Conservation (phyloP, 2,329 filamentous ascomycete species). For the Pestalotiopsis sp. region DNA sequence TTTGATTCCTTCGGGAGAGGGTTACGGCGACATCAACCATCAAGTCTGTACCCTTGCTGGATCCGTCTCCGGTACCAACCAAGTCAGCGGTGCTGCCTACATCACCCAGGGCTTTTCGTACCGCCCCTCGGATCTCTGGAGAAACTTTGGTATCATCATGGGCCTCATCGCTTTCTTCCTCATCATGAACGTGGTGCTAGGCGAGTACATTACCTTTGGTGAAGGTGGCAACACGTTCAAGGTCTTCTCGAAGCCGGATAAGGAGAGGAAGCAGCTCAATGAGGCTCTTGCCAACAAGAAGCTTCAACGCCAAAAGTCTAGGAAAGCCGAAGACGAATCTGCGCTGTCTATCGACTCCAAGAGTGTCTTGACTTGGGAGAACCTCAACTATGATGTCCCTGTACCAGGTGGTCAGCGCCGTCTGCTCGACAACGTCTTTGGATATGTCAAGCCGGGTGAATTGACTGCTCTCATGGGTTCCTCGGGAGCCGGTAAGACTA, state of each 20-base stretch:
- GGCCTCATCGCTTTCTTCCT: slow-evolving; percentile 78
- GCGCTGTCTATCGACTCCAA: slow-evolving; percentile 62
- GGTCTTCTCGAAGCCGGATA: slow-evolving; percentile 72
- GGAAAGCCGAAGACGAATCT: slow-evolving; percentile 45
- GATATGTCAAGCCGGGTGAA: slow-evolving; percentile 76
- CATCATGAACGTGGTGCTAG: slow-evolving; percentile 73
- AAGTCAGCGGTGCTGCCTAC: slow-evolving; percentile 70
- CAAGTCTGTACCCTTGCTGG: slow-evolving; percentile 84
- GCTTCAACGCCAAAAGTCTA: slow-evolving; percentile 54
- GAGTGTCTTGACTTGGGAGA: slow-evolving; percentile 82
- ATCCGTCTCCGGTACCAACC: slow-evolving; percentile 64
- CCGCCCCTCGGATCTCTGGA: slow-evolving; percentile 70
- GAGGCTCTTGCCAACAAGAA: slow-evolving; percentile 62
- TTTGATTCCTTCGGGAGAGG: slow-evolving; percentile 71
- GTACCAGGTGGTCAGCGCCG: slow-evolving; percentile 58
- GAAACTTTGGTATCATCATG: slow-evolving; percentile 82
- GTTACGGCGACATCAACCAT: slow-evolving; percentile 71
- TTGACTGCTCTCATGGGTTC: slow-evolving; percentile 82
- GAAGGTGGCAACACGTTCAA: slow-evolving; percentile 82
- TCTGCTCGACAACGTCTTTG: slow-evolving; percentile 60
- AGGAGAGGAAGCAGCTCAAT: slow-evolving; percentile 69
- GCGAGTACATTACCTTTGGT: slow-evolving; percentile 77
- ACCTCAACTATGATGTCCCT: slow-evolving; percentile 77
- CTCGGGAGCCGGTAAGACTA: slow-evolving; percentile 87
- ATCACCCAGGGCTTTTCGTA: slow-evolving; percentile 72